phyloP scores from a whole-genome alignment of 768 basidiomycete species.

The Hypholoma sublateritium region DNA sequence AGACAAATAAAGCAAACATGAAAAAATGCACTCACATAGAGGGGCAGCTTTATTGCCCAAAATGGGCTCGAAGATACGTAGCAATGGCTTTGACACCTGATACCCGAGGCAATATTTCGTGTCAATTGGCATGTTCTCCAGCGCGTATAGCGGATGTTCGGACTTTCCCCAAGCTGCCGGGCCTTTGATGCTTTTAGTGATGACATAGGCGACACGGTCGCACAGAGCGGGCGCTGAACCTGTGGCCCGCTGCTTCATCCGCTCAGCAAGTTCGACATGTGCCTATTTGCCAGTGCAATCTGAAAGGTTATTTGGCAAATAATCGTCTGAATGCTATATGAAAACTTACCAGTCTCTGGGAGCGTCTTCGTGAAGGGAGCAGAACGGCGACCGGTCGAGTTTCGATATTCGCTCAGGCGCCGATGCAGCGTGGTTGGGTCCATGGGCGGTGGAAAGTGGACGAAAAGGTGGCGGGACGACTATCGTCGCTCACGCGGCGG shows the following conservation, averaged over 20 bases:
- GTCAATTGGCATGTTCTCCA: constrained; percentile 97
- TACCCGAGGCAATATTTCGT: constrained; percentile 98
- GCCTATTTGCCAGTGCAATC: constrained; percentile 97
- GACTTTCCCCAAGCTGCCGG: constrained; percentile 99
- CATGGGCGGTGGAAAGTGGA: too few relatives aligned
- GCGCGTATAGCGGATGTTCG: constrained; percentile 94
- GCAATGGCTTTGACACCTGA: constrained; percentile 92
- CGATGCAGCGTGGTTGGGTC: too few relatives aligned
- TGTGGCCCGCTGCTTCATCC: constrained; percentile 96
- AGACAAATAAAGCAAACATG: constrained; percentile 3
- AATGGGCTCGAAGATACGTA: constrained; percentile 98
- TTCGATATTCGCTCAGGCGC: too few relatives aligned
- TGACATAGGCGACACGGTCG: constrained; percentile 98
- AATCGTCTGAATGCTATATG: not conserved
- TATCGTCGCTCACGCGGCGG: too few relatives aligned
- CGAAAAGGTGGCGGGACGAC: too few relatives aligned
- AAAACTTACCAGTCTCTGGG: constrained; percentile 69
- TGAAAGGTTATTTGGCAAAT: constrained; percentile 21
- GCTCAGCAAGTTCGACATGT: constrained; percentile 91
- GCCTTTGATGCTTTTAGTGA: constrained; percentile 94
- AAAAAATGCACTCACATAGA: constrained; percentile 47
- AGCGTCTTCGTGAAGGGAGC: constrained; percentile 98
- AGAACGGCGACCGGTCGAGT: too few relatives aligned
- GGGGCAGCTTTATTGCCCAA: constrained; percentile 88
- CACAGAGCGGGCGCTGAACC: constrained; percentile 97